Conservation (phyloP, 2,329 filamentous ascomycete species). For the Fusarium sarcochroum region DNA sequence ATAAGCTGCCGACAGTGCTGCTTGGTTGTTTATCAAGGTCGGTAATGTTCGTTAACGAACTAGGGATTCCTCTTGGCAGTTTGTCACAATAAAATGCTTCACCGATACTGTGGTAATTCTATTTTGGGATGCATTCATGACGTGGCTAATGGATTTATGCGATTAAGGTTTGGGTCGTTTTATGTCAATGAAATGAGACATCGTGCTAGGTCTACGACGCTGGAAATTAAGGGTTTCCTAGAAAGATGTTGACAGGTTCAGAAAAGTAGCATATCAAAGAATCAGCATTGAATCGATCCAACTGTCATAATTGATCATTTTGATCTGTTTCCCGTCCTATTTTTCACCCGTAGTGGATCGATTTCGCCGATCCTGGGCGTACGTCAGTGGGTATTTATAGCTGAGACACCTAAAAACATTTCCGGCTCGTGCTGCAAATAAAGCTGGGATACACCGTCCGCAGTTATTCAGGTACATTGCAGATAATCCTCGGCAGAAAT, state of each 20-base stretch:
- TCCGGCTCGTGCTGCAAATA: not conserved
- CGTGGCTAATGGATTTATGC: not conserved
- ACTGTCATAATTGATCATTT: not conserved
- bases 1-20: no score
- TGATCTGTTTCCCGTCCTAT: not conserved
- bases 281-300: not conserved
- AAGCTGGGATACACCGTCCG: conserved; percentile 10
- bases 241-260: not conserved
- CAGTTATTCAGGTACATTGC: not conserved
- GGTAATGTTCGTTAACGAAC: not conserved
- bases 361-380: conserved; percentile 2
- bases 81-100: no score
- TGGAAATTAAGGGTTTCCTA: not conserved
- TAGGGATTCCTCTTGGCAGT: no score
- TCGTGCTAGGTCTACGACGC: not conserved
- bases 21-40: not conserved
- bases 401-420: not conserved
- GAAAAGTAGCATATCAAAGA: not conserved
- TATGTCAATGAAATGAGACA: not conserved
- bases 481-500: conserved; percentile 3
- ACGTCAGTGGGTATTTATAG: conserved; percentile 19
- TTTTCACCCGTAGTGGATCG: not conserved
- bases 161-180: not conserved
- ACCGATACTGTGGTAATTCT: no score
- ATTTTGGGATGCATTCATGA: not conserved